Percentiles rank a stretch among this genome's conserved stretches.
Conservation (phyloP, 768 basidiomycete species). For the Postia placenta region DNA sequence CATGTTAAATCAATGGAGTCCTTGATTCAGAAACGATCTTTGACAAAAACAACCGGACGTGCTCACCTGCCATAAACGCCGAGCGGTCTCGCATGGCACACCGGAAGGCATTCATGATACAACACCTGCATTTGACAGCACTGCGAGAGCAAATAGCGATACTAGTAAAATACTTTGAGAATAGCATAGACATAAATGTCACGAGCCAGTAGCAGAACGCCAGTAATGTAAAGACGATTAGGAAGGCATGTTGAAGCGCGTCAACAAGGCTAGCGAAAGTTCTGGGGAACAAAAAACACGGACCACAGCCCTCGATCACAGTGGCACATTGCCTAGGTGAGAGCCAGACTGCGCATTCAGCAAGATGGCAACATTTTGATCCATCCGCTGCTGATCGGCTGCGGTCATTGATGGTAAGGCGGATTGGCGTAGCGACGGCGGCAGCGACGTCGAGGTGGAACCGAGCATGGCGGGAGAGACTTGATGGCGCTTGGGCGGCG, state of each 20-base stretch:
- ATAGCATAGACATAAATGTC: not conserved
- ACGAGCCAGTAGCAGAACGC: no score
- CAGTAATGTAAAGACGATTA: no score
- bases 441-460: slow-evolving; percentile 13
- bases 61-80: no score
- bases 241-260: no score
- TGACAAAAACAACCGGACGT: no score
- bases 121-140: not conserved
- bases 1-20: no score
- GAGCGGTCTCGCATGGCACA: no score
- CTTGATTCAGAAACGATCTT: no score
- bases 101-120: no score
- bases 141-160: not conserved
- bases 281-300: no score
- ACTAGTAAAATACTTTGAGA: not conserved
- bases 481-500: slow-evolving; percentile 22
- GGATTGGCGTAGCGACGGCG: slow-evolving; percentile 15
- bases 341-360: slow-evolving; percentile 5
- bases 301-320: no score
- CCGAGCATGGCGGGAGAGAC: slow-evolving; percentile 14
- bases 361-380: slow-evolving; percentile 10
- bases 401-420: slow-evolving; percentile 5
- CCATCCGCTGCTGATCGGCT: slow-evolving; percentile 6
- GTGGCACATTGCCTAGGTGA: slow-evolving; percentile 3
- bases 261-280: no score